A percentile compares a stretch with the other conserved stretches of the same genome.
phyloP scores from a whole-genome alignment of 2,329 filamentous ascomycete genomes.

The Monosporascus sp. region DNA sequence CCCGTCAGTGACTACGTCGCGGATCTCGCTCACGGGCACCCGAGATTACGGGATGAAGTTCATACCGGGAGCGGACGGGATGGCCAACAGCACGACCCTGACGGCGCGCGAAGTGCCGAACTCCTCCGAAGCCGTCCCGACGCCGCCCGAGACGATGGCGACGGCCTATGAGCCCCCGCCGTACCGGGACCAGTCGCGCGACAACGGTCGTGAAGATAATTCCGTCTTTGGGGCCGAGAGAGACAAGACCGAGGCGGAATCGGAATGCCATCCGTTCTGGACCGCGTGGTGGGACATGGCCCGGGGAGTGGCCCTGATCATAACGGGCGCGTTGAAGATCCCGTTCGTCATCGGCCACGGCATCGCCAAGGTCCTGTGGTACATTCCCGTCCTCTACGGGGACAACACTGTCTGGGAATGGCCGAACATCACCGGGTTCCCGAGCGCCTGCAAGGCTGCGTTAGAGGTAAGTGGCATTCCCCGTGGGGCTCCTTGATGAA shows the following conservation, averaged over 20 bases:
- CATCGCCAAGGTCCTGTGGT: slow-evolving; percentile 10
- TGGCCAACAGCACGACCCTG: not conserved
- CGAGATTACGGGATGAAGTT: slow-evolving; percentile 15
- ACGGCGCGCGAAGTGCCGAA: not conserved
- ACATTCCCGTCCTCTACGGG: slow-evolving; percentile 11
- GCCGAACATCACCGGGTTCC: slow-evolving; percentile 14
- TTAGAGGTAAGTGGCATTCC: slow-evolving; percentile 3
- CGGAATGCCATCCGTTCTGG: slow-evolving; percentile 16
- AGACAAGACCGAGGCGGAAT: slow-evolving; percentile 7
- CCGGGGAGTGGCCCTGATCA: slow-evolving; percentile 6
- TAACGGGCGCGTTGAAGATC: slow-evolving; percentile 7
- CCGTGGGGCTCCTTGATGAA: not conserved
- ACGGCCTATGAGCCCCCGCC: slow-evolving; percentile 3
- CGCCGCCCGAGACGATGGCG: not conserved
- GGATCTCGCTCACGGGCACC: slow-evolving; percentile 10
- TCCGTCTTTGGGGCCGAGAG: slow-evolving; percentile 2
- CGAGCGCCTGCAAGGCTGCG: slow-evolving; percentile 7
- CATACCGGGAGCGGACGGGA: slow-evolving; percentile 7
- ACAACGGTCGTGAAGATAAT: not conserved
- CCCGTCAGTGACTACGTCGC: slow-evolving; percentile 12
- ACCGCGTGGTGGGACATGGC: slow-evolving; percentile 11
- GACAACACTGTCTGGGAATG: slow-evolving; percentile 11
- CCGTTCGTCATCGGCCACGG: slow-evolving; percentile 13
- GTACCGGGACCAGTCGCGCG: slow-evolving; percentile 6
- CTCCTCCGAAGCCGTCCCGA: not conserved